Percentiles rank a stretch among this genome's conserved stretches.
These are phyloP conservation scores for Diutina pseudorugosa DNA, from an alignment of 1,139 yeast species.

Conservation along the genomic window DNA sequence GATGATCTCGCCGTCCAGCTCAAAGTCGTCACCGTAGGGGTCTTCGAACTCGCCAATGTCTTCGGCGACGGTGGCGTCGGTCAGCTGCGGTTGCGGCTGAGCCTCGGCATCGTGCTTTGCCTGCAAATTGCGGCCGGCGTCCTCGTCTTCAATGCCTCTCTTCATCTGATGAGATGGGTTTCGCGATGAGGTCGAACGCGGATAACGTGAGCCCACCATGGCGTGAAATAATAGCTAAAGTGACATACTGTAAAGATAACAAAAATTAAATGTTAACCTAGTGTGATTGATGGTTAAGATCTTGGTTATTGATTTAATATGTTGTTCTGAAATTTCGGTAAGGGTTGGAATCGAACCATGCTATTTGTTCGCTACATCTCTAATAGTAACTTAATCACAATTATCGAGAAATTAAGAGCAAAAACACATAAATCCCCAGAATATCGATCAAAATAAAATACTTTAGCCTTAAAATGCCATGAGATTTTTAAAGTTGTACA, in stretches of 20 bases:
- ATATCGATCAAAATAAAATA: too few relatives aligned
- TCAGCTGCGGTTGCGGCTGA: conserved; percentile 9
- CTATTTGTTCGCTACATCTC: too few relatives aligned
- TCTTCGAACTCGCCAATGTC: conserved; percentile 91
- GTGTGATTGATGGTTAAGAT: not conserved
- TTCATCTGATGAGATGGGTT: not conserved
- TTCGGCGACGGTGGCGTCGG: conserved; percentile 19
- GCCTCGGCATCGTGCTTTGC: conserved; percentile 8
- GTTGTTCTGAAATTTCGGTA: not conserved
- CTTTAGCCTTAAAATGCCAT: too few relatives aligned
- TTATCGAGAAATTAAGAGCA: too few relatives aligned
- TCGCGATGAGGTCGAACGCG: not conserved
- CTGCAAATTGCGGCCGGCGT: conserved; percentile 8
- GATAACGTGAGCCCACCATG: not conserved
- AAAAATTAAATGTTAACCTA: too few relatives aligned
- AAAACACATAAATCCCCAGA: too few relatives aligned
- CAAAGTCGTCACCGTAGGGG: conserved; percentile 90
- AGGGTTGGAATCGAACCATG: not conserved
- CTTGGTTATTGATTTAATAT: not conserved
- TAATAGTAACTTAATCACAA: too few relatives aligned
- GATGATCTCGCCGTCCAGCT: conserved; percentile 83
- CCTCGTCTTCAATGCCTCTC: conserved; percentile 1
- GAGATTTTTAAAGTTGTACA: too few relatives aligned
- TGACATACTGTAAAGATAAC: too few relatives aligned
- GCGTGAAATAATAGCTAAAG: too few relatives aligned